Conservation (phyloP, 331 rosid species). For the Rhamnella rubrinervis region DNA sequence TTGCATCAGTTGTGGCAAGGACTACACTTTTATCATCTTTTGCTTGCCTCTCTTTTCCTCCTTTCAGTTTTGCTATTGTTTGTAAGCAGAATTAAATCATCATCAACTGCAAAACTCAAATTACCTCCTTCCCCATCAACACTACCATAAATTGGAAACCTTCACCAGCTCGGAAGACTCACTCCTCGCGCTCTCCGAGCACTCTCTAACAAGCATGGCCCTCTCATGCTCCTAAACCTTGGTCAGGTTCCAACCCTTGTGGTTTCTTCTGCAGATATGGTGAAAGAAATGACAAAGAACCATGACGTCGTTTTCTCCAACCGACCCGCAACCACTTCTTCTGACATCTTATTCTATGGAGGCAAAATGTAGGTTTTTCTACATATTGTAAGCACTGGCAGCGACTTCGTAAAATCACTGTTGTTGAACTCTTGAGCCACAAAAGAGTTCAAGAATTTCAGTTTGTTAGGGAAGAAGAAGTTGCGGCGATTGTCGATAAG, state of each 20-base stretch:
- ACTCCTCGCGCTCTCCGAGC: background rate
- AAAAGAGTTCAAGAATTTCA: constrained; percentile 5
- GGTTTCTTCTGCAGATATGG: constrained; percentile 1
- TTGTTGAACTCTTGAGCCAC: constrained; percentile 2
- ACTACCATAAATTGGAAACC: constrained; percentile 10
- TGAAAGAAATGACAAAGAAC: background rate
- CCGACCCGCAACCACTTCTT: background rate
- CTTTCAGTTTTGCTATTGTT: background rate
- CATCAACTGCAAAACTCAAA: background rate
- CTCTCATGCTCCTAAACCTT: constrained; percentile 18
- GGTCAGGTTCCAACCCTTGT: constrained; percentile 7
- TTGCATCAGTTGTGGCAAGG: too few species aligned
- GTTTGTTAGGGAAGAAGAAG: constrained; percentile 14
- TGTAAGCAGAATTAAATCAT: background rate
- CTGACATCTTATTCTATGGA: background rate
- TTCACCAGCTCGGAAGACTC: constrained; percentile 9
- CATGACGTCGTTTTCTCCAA: background rate
- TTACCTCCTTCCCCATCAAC: constrained; percentile 13
- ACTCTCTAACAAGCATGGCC: constrained; percentile 1
- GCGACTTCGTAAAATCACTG: background rate
- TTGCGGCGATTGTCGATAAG: background rate
- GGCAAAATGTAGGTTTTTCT: background rate
- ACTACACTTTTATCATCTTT: background rate
- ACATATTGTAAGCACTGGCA: constrained; percentile 15
- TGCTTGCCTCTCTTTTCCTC: background rate